Evolutionary conservation across 345 rosid species (phyloP).

Genomic region (Melaleuca alternifolia): DNA sequence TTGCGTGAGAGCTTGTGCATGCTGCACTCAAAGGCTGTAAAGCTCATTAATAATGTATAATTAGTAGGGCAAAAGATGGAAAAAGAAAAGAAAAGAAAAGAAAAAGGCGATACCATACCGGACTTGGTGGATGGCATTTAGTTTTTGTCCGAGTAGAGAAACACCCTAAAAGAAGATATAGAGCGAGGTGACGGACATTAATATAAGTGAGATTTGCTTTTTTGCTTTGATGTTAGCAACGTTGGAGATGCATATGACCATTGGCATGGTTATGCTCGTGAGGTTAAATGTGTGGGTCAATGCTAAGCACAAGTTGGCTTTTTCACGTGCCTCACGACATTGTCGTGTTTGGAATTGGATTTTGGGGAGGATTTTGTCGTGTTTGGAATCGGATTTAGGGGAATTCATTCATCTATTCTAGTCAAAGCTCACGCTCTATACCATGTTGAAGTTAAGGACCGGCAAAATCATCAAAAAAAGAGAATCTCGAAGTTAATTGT

Average conservation of each 20-base stretch:
- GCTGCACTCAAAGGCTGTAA: background rate
- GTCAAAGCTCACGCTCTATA: background rate
- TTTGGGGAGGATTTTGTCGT: background rate
- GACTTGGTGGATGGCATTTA: background rate
- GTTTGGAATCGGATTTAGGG: background rate
- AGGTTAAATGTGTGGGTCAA: background rate
- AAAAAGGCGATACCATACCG: background rate
- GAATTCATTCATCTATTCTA: background rate
- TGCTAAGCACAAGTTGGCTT: background rate
- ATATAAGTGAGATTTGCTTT: background rate
- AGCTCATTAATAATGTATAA: background rate
- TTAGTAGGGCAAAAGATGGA: background rate
- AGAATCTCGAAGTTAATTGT: accelerated
- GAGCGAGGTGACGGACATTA: background rate
- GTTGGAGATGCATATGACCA: background rate
- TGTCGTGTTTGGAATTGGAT: background rate
- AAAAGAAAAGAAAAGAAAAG: background rate
- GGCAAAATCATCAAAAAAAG: background rate
- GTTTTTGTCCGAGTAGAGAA: background rate
- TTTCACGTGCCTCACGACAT: background rate
- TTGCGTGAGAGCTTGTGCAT: background rate
- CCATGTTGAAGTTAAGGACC: accelerated
- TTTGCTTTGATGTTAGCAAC: background rate
- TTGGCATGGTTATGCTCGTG: background rate
- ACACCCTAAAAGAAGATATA: background rate